Evolutionary conservation across 2,329 filamentous ascomycete species (phyloP).

Genomic region (Epichloe amarillans): DNA sequence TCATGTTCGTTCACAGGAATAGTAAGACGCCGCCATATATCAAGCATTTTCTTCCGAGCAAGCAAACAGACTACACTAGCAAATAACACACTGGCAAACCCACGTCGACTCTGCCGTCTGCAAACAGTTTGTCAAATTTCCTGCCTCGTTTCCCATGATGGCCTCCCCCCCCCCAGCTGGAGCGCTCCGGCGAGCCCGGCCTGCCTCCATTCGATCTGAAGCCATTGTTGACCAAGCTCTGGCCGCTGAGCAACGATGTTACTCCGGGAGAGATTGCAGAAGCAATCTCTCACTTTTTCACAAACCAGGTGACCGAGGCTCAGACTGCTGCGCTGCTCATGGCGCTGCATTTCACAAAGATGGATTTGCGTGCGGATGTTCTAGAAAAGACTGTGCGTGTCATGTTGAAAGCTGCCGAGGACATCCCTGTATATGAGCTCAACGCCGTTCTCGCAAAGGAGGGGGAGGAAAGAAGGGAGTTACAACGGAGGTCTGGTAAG

Average conservation of each 20-base stretch:
- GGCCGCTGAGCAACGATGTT: constrained; percentile 45
- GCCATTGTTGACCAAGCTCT: constrained; percentile 58
- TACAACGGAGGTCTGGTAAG: constrained; percentile 77
- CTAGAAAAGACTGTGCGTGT: constrained; percentile 70
- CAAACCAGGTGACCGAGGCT: constrained; percentile 73
- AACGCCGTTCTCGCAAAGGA: constrained; percentile 44
- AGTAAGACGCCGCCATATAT: neutral
- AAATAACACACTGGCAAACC: too few relatives aligned
- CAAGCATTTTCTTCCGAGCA: neutral
- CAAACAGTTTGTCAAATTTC: neutral
- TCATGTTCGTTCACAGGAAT: too few relatives aligned
- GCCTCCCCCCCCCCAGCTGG: constrained; percentile 15
- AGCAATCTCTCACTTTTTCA: constrained; percentile 87
- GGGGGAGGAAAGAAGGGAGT: constrained; percentile 51
- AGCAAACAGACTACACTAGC: too few relatives aligned
- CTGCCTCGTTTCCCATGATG: constrained; percentile 13
- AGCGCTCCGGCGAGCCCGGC: constrained; percentile 13
- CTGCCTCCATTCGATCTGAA: constrained; percentile 45
- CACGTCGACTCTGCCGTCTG: neutral
- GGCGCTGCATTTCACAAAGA: constrained; percentile 78
- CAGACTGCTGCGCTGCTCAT: constrained; percentile 82
- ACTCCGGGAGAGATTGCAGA: constrained; percentile 72
- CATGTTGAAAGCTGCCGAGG: constrained; percentile 70
- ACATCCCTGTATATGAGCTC: constrained; percentile 53
- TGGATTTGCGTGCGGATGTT: constrained; percentile 74